Conservation (phyloP, 495 filamentous ascomycete species). For the Neurospora sp. region DNA sequence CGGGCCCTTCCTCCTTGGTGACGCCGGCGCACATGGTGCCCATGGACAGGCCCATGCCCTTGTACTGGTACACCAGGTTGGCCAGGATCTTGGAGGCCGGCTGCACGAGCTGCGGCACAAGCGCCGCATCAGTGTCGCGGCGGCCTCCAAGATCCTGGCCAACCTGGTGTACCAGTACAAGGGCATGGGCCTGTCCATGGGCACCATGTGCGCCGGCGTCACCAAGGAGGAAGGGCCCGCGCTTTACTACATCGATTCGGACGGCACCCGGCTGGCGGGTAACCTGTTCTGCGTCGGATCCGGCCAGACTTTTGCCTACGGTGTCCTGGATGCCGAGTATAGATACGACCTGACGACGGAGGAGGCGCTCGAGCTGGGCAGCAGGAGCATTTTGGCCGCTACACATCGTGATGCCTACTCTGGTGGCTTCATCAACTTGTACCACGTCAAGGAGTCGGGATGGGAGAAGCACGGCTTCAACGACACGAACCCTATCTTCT, state of each 20-base stretch:
- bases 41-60: no score
- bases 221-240: slow-evolving; percentile 93
- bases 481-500: slow-evolving; percentile 94
- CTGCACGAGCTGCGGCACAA: slow-evolving; percentile 99
- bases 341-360: slow-evolving; percentile 73
- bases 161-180: slow-evolving; percentile 98
- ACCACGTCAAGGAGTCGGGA: slow-evolving; percentile 95
- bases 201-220: slow-evolving; percentile 97
- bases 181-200: slow-evolving; percentile 95
- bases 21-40: no score
- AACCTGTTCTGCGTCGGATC: slow-evolving; percentile 98
- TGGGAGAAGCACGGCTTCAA: slow-evolving; percentile 98
- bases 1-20: no score
- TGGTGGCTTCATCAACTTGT: slow-evolving; percentile 95
- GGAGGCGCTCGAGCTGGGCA: slow-evolving; percentile 82
- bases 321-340: slow-evolving; percentile 94
- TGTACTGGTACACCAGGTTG: no score
- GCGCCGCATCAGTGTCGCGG: slow-evolving; percentile 93
- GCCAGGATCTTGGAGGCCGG: no score
- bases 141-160: slow-evolving; percentile 94
- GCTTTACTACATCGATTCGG: slow-evolving; percentile 97
- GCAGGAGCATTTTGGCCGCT: slow-evolving; percentile 87
- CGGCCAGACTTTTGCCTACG: slow-evolving; percentile 97
- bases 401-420: slow-evolving; percentile 97
- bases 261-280: slow-evolving; percentile 84